These are phyloP conservation scores for Penicillium paradoxum DNA, from an alignment of 495 filamentous ascomycete genomes.

Conservation along the genomic window DNA sequence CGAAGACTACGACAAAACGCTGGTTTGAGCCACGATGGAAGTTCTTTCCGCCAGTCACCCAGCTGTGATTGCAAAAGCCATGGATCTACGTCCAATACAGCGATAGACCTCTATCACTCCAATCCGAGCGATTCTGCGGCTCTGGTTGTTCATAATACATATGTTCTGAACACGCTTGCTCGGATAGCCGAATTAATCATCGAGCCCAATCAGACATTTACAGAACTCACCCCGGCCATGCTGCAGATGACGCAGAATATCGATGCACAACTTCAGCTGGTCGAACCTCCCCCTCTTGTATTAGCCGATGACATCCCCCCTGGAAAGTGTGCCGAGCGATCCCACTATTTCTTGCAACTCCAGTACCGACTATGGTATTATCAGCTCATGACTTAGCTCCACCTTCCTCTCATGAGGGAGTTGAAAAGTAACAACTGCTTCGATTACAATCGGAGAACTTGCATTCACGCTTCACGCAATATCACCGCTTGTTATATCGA, in stretches of 20 bases:
- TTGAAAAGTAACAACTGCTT: constrained; percentile 31
- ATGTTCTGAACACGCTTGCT: constrained; percentile 12
- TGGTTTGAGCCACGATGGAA: neutral
- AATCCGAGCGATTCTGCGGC: neutral
- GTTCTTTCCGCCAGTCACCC: constrained; percentile 7
- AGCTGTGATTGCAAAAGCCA: constrained; percentile 4
- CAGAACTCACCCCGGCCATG: constrained; percentile 30
- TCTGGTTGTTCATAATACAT: neutral
- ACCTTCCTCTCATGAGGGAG: constrained; percentile 49
- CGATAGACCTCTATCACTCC: constrained; percentile 4
- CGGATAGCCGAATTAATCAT: constrained; percentile 41
- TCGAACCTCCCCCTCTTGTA: constrained; percentile 22
- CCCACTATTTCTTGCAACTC: neutral
- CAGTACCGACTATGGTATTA: constrained; percentile 19
- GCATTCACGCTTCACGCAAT: constrained; percentile 32
- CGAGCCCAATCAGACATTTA: constrained; percentile 41
- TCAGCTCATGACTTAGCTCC: constrained; percentile 38
- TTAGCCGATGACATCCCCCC: constrained; percentile 24
- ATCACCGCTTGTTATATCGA: constrained; percentile 39
- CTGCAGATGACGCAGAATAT: constrained; percentile 37
- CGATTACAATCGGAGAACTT: constrained; percentile 32
- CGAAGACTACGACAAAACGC: constrained; percentile 7
- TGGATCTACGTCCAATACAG: constrained; percentile 8
- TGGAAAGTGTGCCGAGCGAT: constrained; percentile 24
- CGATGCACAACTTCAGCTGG: constrained; percentile 6